phyloP scores from a whole-genome alignment of 2,329 filamentous ascomycete genomes.

The Pseudogymnoascus sp. region DNA sequence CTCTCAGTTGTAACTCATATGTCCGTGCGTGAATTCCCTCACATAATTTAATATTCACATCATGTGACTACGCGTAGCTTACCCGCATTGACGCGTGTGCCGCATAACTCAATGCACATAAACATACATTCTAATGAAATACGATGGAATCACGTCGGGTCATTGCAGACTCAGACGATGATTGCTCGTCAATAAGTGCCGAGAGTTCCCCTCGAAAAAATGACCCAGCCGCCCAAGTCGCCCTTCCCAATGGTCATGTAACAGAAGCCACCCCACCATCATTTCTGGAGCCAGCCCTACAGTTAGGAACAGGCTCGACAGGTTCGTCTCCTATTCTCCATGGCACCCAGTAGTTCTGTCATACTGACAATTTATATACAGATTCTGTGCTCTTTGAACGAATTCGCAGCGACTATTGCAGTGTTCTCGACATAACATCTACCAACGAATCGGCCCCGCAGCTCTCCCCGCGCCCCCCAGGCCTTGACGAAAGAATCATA shows the following conservation, averaged over 20 bases:
- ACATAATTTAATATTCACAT: background rate
- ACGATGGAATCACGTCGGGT: constrained; percentile 26
- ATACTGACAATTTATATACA: background rate
- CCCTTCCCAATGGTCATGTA: background rate
- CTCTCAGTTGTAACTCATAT: background rate
- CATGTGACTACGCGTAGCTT: background rate
- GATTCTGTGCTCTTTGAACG: constrained; percentile 11
- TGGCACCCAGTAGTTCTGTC: background rate
- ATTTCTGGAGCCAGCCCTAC: background rate
- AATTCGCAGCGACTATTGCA: constrained; percentile 10
- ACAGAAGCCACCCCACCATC: background rate
- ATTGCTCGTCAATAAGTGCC: constrained; percentile 11
- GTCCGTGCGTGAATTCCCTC: background rate
- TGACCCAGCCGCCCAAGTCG: background rate
- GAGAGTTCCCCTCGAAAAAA: background rate
- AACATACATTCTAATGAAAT: constrained; percentile 1
- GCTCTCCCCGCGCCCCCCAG: background rate
- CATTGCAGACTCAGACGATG: constrained; percentile 32
- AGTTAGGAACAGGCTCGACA: constrained; percentile 10
- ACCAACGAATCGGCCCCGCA: background rate
- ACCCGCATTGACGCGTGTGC: background rate
- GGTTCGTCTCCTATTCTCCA: background rate
- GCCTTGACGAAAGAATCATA: constrained; percentile 9
- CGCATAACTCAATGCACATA: background rate
- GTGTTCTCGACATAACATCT: background rate